These are phyloP conservation scores for Aspergillus carlsbadensis DNA, from an alignment of 495 filamentous ascomycete species.

Conservation along the genomic window DNA sequence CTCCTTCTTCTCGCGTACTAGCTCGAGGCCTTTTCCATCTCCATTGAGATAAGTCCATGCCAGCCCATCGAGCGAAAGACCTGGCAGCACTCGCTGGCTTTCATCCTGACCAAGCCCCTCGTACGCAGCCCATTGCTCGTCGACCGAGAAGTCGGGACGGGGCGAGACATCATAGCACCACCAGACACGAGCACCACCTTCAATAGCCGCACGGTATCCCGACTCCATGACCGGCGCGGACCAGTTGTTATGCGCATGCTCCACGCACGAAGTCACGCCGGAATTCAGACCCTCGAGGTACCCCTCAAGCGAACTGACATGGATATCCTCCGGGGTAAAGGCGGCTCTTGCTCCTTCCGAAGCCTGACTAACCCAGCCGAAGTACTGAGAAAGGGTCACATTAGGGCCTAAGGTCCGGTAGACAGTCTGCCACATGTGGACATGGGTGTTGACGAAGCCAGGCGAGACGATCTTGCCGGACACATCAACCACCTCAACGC, in stretches of 20 bases:
- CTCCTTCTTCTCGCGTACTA: background rate
- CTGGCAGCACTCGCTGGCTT: background rate
- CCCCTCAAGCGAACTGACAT: background rate
- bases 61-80: background rate
- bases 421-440: conserved; percentile 4
- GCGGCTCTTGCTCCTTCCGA: background rate
- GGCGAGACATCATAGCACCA: conserved; percentile 6
- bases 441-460: conserved; percentile 8
- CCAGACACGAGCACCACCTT: conserved; percentile 1
- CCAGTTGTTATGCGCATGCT: conserved; percentile 9
- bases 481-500: conserved; percentile 39
- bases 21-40: background rate
- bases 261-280: background rate
- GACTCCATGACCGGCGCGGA: background rate
- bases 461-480: conserved; percentile 3
- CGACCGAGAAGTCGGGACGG: background rate
- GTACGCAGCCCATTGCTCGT: background rate
- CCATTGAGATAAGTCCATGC: background rate
- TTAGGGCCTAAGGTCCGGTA: background rate
- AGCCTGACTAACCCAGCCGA: background rate
- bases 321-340: background rate
- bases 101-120: background rate
- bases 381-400: background rate
- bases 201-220: background rate
- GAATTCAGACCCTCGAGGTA: conserved; percentile 6